Evolutionary conservation across 2,329 filamentous ascomycete species (phyloP), one percentile per base, ranked within the genome.

Genomic region (Colletotrichum filicis): DNA sequence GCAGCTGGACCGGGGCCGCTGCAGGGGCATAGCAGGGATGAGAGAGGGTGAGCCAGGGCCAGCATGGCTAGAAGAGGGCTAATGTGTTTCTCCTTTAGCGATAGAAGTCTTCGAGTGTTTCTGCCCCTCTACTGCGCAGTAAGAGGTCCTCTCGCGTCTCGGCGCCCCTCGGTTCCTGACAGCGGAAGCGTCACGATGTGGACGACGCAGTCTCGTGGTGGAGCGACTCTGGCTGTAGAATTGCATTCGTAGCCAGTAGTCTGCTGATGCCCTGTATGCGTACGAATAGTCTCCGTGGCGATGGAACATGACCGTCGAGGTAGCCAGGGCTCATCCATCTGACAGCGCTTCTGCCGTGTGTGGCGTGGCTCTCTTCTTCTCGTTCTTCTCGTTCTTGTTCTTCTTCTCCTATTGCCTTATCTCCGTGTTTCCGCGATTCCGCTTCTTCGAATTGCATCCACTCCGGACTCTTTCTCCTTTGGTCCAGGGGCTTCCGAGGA

Each of bases 41-140:
- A 42, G 32, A 65, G 55, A 55, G 30, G 14, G 11, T 6, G 32
- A 35, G 58, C 49, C 52, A 55, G 26, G 56, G 49, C 66, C 60
- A 73, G 66, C 71, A 67, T 66, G 61, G 30, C 60, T 66, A 49
- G 46, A 58, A n/a, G 52, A 52, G 49, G 52, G 62, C 49, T 56
- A 56, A 56, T 65, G 57, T 57, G 70, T 73, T 73, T 73, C 71
- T 73, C 46, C 58, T 71, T 73, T 71, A 71, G 66, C 71, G 67
- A 73, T 73, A 56, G 71, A 71, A 70, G 71, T 53, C 61, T 73
- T 70, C 46, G 59, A 73, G 35, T 73, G 66, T 70, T 73, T 70
- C 71, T 66, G 60, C 71, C 71, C 71, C 60, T 70, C 71, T 22
- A 35, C 11, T 35, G 32, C 9, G 32, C 32, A 35, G 32, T 3